phyloP scores from a whole-genome alignment of 768 basidiomycete species.

The Suillus weaverae region DNA sequence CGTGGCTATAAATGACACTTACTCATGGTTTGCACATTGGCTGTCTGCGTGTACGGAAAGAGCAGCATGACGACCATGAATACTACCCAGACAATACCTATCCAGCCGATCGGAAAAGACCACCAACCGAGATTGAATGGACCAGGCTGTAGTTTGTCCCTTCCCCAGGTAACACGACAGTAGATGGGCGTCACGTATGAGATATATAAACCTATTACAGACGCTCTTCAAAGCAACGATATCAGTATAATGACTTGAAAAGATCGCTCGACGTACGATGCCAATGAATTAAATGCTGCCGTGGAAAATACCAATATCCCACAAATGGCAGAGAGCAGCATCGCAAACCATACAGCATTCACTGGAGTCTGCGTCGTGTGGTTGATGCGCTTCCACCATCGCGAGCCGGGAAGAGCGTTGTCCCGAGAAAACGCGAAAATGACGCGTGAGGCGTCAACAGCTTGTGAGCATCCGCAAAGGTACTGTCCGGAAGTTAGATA shows the following conservation, averaged over 20 bases:
- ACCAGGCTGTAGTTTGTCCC: slow-evolving; percentile 33
- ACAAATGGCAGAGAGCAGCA: slow-evolving; percentile 29
- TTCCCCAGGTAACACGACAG: slow-evolving; percentile 36
- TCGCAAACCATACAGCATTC: slow-evolving; percentile 44
- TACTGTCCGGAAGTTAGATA: slow-evolving; percentile 27
- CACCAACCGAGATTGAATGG: slow-evolving; percentile 35
- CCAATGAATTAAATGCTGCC: slow-evolving; percentile 34
- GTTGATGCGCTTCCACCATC: slow-evolving; percentile 38
- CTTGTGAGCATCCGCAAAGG: slow-evolving; percentile 46
- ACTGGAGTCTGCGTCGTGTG: slow-evolving; percentile 34
- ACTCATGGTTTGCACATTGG: slow-evolving; percentile 34
- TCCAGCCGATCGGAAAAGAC: slow-evolving; percentile 31
- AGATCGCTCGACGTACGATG: slow-evolving; percentile 26
- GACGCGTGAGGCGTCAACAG: slow-evolving; percentile 47
- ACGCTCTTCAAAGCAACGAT: slow-evolving; percentile 19
- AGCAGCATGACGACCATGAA: slow-evolving; percentile 36
- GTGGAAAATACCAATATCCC: slow-evolving; percentile 36
- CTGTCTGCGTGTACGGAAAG: slow-evolving; percentile 31
- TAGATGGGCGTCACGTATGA: slow-evolving; percentile 41
- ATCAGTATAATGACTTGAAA: background rate
- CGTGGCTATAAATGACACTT: slow-evolving; percentile 9
- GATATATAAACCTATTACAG: slow-evolving; percentile 36
- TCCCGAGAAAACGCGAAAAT: slow-evolving; percentile 45
- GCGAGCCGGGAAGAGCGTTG: slow-evolving; percentile 38
- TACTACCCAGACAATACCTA: slow-evolving; percentile 30